Evolutionary conservation across 306 rosid genomes (phyloP), one percentile per base, ranked within the genome.

Genomic region (Comarum palustre): DNA sequence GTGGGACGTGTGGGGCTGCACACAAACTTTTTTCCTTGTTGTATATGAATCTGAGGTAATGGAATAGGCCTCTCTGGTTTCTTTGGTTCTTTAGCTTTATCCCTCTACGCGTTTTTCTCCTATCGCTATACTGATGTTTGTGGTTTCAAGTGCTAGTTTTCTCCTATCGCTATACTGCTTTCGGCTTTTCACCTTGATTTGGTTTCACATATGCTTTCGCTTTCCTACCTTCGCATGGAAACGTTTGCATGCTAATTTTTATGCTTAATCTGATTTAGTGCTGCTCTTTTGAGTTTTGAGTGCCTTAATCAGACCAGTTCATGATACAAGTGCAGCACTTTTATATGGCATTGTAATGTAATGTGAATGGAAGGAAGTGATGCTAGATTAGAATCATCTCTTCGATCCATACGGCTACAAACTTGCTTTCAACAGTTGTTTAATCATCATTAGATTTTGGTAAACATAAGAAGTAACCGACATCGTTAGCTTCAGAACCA

Each of bases 131-230:
- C 70, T 38, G 73, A 39, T 48, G 55, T 39, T 72, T 13, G 15
- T 76, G 66, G 15, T 63, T 34, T 1, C 65, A 6, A 4, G 57
- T 36, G 69, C n/a, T n/a, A n/a, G n/a, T 60, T 80, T 22, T 73
- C 34, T 25, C 82, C 77, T 75, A 50, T 50, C 0, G 55, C 2
- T 48, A 12, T 17, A 7, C 70, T 38, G 73, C 51, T 38, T 78
- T 75, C 75, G 57, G 66, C 45, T 42, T 54, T 74, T 80, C 75
- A 41, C 7, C 29, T 19, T 20, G 59, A 43, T 39, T 59, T 75
- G 72, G 46, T 79, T 78, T 86, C 87, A 83, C 81, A 87, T 65
- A 74, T 66, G 82, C 73, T 81, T 75, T 77, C 31, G 63, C 42
- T 61, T 72, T 43, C 46, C 60, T 36, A 13, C 19, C 66, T 64